Percentiles rank a stretch among this genome's conserved stretches.
phyloP scores from a whole-genome alignment of 306 rosid genomes.

The Citrullus colocynthis region DNA sequence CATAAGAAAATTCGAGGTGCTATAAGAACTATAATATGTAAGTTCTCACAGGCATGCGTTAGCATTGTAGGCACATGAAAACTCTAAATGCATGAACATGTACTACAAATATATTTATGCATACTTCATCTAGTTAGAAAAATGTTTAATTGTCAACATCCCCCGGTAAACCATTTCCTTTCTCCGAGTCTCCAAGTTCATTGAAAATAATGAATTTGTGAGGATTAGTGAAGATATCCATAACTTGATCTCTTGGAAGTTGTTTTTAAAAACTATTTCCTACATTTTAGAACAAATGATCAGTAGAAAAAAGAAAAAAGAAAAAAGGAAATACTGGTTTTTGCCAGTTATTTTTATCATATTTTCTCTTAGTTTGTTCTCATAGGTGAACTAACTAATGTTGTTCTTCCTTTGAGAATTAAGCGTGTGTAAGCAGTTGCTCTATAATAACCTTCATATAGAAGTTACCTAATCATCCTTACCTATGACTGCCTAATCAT shows the following conservation, averaged over 20 bases:
- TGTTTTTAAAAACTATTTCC: neutral
- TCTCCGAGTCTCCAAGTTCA: too few relatives aligned
- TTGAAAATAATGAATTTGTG: neutral
- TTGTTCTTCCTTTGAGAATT: neutral
- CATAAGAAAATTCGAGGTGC: too few relatives aligned
- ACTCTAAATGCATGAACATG: too few relatives aligned
- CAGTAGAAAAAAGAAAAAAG: neutral
- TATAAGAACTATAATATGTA: too few relatives aligned
- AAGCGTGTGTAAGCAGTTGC: neutral
- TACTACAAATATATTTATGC: too few relatives aligned
- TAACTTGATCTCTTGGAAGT: neutral
- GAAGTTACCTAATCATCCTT: too few relatives aligned
- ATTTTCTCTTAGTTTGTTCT: neutral
- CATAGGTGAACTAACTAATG: neutral
- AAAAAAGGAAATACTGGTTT: neutral
- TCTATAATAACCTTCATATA: neutral
- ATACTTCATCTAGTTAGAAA: too few relatives aligned
- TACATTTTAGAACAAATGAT: neutral
- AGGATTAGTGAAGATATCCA: neutral
- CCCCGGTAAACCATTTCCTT: too few relatives aligned
- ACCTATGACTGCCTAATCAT: neutral
- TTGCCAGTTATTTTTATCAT: neutral
- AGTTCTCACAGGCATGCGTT: too few relatives aligned
- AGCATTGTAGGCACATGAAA: too few relatives aligned
- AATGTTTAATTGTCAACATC: too few relatives aligned